Base-by-base conservation (phyloP, 352 stramenopile genomes). In the Pythium sp. region DNA sequence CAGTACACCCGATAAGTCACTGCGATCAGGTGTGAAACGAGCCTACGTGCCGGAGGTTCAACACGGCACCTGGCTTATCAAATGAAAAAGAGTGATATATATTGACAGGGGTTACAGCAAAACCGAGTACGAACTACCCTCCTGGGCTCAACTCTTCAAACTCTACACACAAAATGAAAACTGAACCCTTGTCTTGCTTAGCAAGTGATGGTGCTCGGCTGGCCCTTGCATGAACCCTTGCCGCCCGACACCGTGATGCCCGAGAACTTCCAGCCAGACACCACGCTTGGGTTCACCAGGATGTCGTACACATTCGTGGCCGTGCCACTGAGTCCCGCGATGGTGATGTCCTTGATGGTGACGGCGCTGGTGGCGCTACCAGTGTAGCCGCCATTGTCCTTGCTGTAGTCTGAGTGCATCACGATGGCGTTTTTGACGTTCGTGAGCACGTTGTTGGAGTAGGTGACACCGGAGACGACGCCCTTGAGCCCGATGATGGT, bases 231-330 rank as follows among this genome's bases (percentile, higher is more conserved):
- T 18, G 59, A 56, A 15, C 59, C 59, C 24, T 54, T 38, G 41
- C 54, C 49, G 22, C 28, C 54, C 30, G n/a, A 32, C 55, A 72
- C 67, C 4, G 36, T 55, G 20, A 69, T 54, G 30, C 61, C 34
- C 30, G 67, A 62, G 59, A 66, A 56, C 32, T 22, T 62, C 61
- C 67, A 72, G 67, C 38, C 34, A 5, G 67, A 68, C 7, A 69
- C 67, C 5, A 61, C 61, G 7, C 15, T 62, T 18, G 53, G 67
- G 67, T 68, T 72, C 41, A 26, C 53, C 3, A 68, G 5, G 9
- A 72, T 53, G 30, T 72, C 61, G 41, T 55, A 68, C 51, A 60
- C 6, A 30, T 67, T 58, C 8, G 66, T 68, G 24, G 59, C 66
- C 38, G 66, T 61, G 51, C 51, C 66, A 22, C 49, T 32, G 22